These are phyloP conservation scores for Angomonas desouzai DNA, from an alignment of 208 protist species.

Conservation along the genomic window DNA sequence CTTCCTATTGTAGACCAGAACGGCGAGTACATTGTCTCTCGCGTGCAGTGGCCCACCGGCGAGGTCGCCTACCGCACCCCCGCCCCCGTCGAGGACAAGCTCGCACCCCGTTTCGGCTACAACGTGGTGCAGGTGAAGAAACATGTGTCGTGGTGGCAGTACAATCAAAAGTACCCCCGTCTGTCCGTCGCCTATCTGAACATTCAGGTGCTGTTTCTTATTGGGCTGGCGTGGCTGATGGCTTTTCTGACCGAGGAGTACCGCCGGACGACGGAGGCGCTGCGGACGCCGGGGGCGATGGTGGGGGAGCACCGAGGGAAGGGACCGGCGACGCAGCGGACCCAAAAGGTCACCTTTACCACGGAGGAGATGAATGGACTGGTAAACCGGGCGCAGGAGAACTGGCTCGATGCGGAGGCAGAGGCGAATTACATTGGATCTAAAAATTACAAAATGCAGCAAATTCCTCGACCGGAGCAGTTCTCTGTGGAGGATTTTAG, in stretches of 20 bases:
- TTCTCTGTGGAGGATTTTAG: conserved; percentile 78
- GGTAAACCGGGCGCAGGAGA: conserved; percentile 71
- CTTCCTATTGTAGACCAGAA: conserved; percentile 67
- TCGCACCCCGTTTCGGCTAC: conserved; percentile 81
- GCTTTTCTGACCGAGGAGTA: conserved; percentile 76
- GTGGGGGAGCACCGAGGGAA: conserved; percentile 78
- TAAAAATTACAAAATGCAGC: conserved; percentile 83
- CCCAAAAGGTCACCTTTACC: conserved; percentile 70
- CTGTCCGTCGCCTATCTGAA: conserved; percentile 82
- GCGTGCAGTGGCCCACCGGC: conserved; percentile 80
- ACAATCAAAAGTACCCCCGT: conserved; percentile 78
- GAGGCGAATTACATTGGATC: conserved; percentile 84
- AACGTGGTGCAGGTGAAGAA: conserved; percentile 87
- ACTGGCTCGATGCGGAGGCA: conserved; percentile 69
- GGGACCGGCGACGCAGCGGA: conserved; percentile 45
- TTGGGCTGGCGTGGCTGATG: conserved; percentile 71
- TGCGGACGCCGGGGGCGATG: conserved; percentile 80
- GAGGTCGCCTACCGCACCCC: conserved; percentile 79
- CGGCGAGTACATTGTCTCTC: conserved; percentile 82
- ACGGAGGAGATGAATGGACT: conserved; percentile 58
- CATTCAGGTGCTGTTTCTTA: conserved; percentile 74
- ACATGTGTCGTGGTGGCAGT: conserved; percentile 86
- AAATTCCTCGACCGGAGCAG: conserved; percentile 80
- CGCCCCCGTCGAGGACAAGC: conserved; percentile 54
- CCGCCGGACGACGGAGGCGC: conserved; percentile 51